Evolutionary conservation across 306 rosid genomes (phyloP).

Genomic region (Vigna nakashimae): DNA sequence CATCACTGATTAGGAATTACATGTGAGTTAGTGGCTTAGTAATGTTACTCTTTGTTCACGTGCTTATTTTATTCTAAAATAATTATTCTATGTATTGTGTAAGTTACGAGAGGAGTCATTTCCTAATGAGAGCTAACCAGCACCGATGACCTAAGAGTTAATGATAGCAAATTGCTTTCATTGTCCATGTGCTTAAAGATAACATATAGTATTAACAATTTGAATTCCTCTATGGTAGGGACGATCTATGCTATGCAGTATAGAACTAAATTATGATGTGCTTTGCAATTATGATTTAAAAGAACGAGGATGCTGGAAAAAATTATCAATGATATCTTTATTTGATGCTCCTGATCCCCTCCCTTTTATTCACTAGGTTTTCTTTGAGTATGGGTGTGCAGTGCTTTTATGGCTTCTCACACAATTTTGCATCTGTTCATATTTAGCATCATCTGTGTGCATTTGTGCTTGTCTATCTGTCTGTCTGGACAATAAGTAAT

Average conservation of each 20-base stretch:
- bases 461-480: neutral
- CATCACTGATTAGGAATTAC: neutral
- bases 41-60: neutral
- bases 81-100: neutral
- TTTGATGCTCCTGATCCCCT: neutral
- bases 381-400: neutral
- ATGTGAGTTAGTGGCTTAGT: neutral
- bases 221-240: neutral
- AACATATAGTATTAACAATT: neutral
- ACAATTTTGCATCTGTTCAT: slow-evolving; percentile 29
- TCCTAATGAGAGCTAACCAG: slow-evolving; percentile 6
- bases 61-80: neutral
- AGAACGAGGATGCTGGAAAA: neutral
- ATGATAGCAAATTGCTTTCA: neutral
- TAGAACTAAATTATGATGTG: neutral
- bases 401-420: slow-evolving; percentile 10
- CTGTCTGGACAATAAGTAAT: slow-evolving; percentile 17
- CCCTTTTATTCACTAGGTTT: slow-evolving; percentile 11
- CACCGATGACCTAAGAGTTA: neutral
- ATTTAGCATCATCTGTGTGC: neutral
- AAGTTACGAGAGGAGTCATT: neutral
- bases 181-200: neutral
- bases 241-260: neutral
- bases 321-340: neutral
- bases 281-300: neutral